Evolutionary conservation across 805 yeast species (phyloP).

Genomic region (Starmerella geochares): DNA sequence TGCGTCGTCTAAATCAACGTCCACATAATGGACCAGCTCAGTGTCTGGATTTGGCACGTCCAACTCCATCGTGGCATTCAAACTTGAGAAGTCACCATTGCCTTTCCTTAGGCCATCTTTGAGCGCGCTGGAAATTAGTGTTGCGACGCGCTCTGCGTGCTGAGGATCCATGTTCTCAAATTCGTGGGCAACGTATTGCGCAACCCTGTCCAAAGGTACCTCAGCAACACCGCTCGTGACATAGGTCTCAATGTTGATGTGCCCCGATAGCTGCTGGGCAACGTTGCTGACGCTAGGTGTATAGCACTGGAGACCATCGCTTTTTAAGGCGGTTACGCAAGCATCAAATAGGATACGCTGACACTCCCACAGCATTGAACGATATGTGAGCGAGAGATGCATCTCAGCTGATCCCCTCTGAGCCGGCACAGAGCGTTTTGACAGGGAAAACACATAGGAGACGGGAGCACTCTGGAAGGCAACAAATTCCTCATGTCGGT

Average conservation of each 20-base stretch:
- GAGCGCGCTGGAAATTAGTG: not conserved
- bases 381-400: conserved; percentile 21
- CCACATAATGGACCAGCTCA: conserved; percentile 50
- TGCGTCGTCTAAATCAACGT: conserved; percentile 31
- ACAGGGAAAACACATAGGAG: conserved; percentile 42
- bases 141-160: conserved; percentile 11
- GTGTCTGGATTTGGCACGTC: conserved; percentile 54
- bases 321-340: conserved; percentile 9
- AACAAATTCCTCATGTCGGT: conserved; percentile 29
- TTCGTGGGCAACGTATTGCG: not conserved
- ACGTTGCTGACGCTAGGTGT: conserved; percentile 5
- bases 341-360: conserved; percentile 21
- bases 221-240: not conserved
- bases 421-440: conserved; percentile 6
- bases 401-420: conserved; percentile 21
- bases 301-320: conserved; percentile 36
- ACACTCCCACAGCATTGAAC: conserved; percentile 22
- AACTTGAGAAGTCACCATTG: conserved; percentile 5
- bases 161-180: conserved; percentile 19
- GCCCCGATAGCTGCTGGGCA: conserved; percentile 4
- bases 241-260: conserved; percentile 10
- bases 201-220: not conserved
- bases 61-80: conserved; percentile 35
- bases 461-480: conserved; percentile 66
- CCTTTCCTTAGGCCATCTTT: not conserved